These are phyloP conservation scores for Salvia sclarea DNA, from an alignment of 305 asterid genomes.

Conservation along the genomic window DNA sequence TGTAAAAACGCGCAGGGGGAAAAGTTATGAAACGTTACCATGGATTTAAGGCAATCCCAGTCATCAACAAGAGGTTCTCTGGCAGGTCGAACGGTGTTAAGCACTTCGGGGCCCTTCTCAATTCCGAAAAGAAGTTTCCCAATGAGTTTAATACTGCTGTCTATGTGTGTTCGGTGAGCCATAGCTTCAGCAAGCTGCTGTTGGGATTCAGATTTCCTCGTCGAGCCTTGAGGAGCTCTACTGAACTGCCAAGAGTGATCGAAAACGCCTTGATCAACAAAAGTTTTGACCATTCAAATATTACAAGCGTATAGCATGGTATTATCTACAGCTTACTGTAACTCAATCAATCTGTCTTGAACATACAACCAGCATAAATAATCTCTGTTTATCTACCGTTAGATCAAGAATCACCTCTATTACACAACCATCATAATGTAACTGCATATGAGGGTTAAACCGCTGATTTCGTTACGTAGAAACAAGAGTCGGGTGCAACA, in stretches of 20 bases:
- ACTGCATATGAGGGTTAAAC: background rate
- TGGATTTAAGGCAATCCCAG: constrained; percentile 84
- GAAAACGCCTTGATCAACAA: constrained; percentile 42
- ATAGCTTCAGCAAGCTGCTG: constrained; percentile 80
- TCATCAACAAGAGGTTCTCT: constrained; percentile 85
- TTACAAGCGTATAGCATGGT: background rate
- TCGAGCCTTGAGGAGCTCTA: constrained; percentile 83
- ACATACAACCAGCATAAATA: background rate
- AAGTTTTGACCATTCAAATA: constrained; percentile 32
- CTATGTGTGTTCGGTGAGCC: constrained; percentile 78
- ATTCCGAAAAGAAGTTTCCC: constrained; percentile 84
- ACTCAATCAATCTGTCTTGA: background rate
- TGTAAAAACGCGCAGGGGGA: background rate
- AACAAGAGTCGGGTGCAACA: background rate
- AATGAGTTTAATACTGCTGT: constrained; percentile 61
- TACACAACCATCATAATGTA: background rate
- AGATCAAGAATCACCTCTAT: background rate
- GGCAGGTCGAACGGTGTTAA: constrained; percentile 58
- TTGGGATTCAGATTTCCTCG: constrained; percentile 73
- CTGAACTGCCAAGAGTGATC: constrained; percentile 57
- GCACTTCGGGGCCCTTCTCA: constrained; percentile 63
- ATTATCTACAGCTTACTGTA: background rate
- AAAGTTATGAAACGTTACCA: constrained; percentile 45
- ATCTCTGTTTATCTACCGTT: background rate
- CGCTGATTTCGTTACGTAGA: background rate